Percentiles rank a stretch among this genome's conserved stretches.
These are phyloP conservation scores for Sporothrix euskadiensis DNA, from an alignment of 2,329 filamentous ascomycete genomes.

Conservation along the genomic window DNA sequence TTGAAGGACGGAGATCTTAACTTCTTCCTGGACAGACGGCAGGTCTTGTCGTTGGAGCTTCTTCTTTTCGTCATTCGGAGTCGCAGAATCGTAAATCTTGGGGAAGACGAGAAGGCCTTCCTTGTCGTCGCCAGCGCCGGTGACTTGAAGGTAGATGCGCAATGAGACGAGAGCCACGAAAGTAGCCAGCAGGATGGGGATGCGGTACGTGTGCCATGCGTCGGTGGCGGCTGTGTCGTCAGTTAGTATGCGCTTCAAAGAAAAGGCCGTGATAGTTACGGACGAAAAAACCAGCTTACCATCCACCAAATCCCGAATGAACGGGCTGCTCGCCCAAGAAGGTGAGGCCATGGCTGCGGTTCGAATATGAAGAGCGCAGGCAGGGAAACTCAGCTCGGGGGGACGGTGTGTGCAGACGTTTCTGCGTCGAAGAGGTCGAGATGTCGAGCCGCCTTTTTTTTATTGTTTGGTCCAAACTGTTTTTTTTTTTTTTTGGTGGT, in stretches of 20 bases:
- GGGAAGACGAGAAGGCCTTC: constrained; percentile 44
- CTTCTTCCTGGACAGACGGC: not conserved
- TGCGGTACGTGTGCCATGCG: constrained; percentile 51
- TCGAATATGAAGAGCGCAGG: not conserved
- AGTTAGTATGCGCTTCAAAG: constrained; percentile 22
- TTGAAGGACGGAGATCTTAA: not conserved
- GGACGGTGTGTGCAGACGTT: not conserved
- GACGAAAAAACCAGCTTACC: not conserved
- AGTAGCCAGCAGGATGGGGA: constrained; percentile 46
- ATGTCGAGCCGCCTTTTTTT: constrained; percentile 7
- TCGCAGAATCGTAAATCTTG: constrained; percentile 38
- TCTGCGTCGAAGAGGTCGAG: not conserved
- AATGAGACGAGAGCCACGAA: constrained; percentile 44
- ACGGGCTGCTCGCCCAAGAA: constrained; percentile 21
- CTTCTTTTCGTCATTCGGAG: constrained; percentile 24
- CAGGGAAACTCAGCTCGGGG: not conserved
- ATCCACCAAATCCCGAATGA: constrained; percentile 15
- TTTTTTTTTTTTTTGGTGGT: constrained; percentile 16
- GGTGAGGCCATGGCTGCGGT: constrained; percentile 28
- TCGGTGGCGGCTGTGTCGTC: constrained; percentile 39
- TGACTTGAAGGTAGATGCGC: constrained; percentile 47
- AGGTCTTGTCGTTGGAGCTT: constrained; percentile 10
- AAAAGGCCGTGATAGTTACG: not conserved
- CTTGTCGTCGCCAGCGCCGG: constrained; percentile 35
- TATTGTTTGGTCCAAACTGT: not conserved